Evolutionary conservation across 2,329 filamentous ascomycete genomes (phyloP), one percentile per base, ranked within the genome.

Genomic region (Bertia moriformis): DNA sequence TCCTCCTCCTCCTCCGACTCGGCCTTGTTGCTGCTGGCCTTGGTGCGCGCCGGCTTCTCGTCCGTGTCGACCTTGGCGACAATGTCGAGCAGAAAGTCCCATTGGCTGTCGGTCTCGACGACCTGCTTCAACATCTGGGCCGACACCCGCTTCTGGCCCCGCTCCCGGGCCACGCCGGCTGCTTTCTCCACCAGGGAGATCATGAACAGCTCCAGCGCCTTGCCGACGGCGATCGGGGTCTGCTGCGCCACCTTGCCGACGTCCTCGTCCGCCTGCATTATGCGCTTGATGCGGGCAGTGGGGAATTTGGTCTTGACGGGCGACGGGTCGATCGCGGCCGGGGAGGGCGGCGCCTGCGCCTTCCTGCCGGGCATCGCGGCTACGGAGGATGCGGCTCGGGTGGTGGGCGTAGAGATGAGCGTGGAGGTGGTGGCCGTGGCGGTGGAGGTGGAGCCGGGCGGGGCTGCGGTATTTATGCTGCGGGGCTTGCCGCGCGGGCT

Each of bases 231-330:
- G 41, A 94, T 93, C 14, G 89, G 89, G 1, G 91, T 95, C 44
- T 96, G 91, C 60, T 98, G 91, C 3, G 91, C 88, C 7, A 98
- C 91, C 62, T 98, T 98, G 44, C 91, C 91, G 0, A 98, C 88
- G 56, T 98, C 91, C 54, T 98, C 91, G 53, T 98, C 91, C 10
- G 89, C 89, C 62, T 98, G 91, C 91, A 98, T 96, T 52, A 98
- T 96, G 39, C 91, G 78, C 69, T 98, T 98, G 66, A 98, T 98
- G 44, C 91, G 74, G 13, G 91, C 91, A 20, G 93, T 93, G 1
- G 91, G 91, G 52, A 98, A 98, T 52, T 95, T 95, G 22, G 89
- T 96, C 59, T 77, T 84, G 49, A 98, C 86, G 33, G 86, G 69
- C 59, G 62, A 94, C 62, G 58, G 73, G 57, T 62, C 76, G 49